These are phyloP conservation scores for Fagopyrum tataricum DNA, from an alignment of 148 eudicot genomes.

Conservation along the genomic window DNA sequence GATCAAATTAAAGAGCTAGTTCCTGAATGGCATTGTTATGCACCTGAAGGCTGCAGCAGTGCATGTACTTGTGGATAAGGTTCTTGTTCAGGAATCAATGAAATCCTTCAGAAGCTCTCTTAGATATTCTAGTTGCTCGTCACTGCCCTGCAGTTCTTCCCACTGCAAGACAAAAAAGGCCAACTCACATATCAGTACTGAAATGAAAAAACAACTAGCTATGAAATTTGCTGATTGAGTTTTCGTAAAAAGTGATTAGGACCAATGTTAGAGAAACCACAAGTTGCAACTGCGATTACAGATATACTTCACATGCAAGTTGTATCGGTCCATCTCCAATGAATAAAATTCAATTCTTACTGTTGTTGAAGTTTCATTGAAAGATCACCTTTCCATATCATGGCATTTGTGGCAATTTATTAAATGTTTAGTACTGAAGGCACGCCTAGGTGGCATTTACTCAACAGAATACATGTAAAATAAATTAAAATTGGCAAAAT, in stretches of 20 bases:
- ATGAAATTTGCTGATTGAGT: not conserved
- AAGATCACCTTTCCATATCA: not conserved
- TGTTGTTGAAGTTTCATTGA: not conserved
- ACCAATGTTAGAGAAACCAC: not conserved
- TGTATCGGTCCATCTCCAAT: too few species aligned
- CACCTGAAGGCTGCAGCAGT: not conserved
- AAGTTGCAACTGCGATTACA: not conserved
- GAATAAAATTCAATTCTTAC: not conserved
- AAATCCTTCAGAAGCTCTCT: conserved; percentile 52
- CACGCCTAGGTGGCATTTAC: not conserved
- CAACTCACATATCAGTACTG: not conserved
- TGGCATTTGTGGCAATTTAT: not conserved
- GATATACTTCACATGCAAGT: not conserved
- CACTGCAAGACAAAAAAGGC: conserved; percentile 35
- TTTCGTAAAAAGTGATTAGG: not conserved
- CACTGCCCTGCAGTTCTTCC: conserved; percentile 77
- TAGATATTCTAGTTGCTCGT: conserved; percentile 66
- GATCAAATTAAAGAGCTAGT: not conserved
- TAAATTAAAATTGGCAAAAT: too few species aligned
- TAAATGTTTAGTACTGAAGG: not conserved
- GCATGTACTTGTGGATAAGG: not conserved
- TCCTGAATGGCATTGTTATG: conserved; percentile 2
- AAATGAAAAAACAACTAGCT: not conserved
- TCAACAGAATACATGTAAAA: not conserved
- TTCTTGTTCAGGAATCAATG: conserved; percentile 17